Base-by-base conservation (phyloP, 2,329 filamentous ascomycete species). In the Aspergillus hortae region DNA sequence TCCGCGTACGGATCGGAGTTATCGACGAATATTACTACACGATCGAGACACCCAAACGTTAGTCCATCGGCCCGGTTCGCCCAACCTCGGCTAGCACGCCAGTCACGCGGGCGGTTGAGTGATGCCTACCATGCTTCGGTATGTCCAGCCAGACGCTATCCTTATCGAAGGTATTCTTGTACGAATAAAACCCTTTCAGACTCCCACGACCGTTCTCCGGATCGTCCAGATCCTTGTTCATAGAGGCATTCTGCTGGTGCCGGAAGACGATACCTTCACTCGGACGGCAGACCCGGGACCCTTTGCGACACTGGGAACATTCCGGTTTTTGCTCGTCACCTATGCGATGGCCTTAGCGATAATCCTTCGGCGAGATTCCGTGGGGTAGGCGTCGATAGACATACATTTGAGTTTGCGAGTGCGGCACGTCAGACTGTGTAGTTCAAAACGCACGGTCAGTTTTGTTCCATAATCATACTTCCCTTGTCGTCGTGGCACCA, bases 171-270 rank as follows among this genome's bases (percentile, higher is more conserved):
- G 83, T 85, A 67, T 86, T 83, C 63, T 83, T 84, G 67, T 86
- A 86, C 21, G 81, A 81, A 64, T 85, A 86, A 66, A 86, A 86
- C 15, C 80, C 78, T 55, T 81, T 81, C 55, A 86, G 68, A 46
- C 73, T 75, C 33, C 74, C 77, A 41, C 69, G 67, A 12, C 63
- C 67, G 52, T 66, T 64, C 4, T 65, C 63, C 10, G 63, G 59
- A 12, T 76, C 73, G 42, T 74, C 72, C 12, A 71, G 70, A 35
- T 67, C 63, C 45, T 79, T 77, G 53, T 86, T 86, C 82, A 86
- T 84, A 17, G 82, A 85, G 27, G 83, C 83, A 77, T 87, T 87
- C 68, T 87, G 84, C 62, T 87, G 83, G 67, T 87, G 84, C 50
- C 84, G 80, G 61, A 86, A 87, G 42, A 85, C 81, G 59, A 87